Percentiles rank a stretch among this genome's conserved stretches.
phyloP scores from a whole-genome alignment of 768 basidiomycete species.

The Dacryopinax primogenitus region DNA sequence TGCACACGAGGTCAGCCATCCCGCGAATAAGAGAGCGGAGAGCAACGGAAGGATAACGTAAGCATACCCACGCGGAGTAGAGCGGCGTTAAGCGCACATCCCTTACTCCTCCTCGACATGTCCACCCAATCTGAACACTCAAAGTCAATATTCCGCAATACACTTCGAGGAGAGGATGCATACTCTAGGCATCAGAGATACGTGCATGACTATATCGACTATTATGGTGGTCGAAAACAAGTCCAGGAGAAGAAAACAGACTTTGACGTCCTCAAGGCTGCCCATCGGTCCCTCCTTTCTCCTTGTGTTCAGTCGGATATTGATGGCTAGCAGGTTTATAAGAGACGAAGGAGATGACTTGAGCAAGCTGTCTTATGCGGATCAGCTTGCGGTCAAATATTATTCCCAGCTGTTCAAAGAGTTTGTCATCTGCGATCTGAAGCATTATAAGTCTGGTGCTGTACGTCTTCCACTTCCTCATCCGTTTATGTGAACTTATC shows the following conservation, averaged over 20 bases:
- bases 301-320: neutral
- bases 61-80: neutral
- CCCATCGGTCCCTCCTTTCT: constrained; percentile 23
- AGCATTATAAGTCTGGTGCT: constrained; percentile 88
- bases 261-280: constrained; percentile 32
- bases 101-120: neutral
- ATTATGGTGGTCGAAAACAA: constrained; percentile 8
- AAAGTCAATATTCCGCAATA: constrained; percentile 20
- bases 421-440: constrained; percentile 82
- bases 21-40: neutral
- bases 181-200: constrained; percentile 25
- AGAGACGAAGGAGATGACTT: constrained; percentile 41
- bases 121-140: constrained; percentile 10
- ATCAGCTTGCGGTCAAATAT: constrained; percentile 76
- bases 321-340: constrained; percentile 46
- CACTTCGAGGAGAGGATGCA: constrained; percentile 23
- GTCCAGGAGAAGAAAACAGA: constrained; percentile 22
- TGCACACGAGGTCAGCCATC: neutral
- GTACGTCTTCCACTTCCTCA: constrained; percentile 33
- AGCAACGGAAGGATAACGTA: neutral
- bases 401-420: constrained; percentile 81
- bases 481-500: neutral
- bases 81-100: neutral
- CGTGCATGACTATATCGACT: constrained; percentile 15
- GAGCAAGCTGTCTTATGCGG: constrained; percentile 52